Evolutionary conservation across 2,329 filamentous ascomycete genomes (phyloP).

Genomic region (Aureobasidium sp.): DNA sequence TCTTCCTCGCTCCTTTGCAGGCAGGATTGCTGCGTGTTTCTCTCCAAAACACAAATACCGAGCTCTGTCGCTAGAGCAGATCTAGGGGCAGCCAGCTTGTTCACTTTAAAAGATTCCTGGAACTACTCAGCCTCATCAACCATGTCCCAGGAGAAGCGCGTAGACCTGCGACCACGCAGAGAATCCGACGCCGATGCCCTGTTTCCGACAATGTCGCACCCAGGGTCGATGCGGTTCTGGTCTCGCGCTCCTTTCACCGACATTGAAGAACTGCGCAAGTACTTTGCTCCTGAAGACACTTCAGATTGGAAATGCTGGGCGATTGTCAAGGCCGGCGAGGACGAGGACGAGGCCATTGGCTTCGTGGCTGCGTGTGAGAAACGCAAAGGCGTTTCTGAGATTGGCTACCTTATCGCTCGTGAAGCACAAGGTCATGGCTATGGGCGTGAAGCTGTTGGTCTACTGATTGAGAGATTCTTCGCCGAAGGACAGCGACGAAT

Average conservation of each 20-base stretch:
- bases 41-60: background rate
- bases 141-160: background rate
- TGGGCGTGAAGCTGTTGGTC: background rate
- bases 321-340: background rate
- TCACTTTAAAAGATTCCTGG: no score
- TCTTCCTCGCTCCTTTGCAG: background rate
- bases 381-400: background rate
- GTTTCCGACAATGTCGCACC: background rate
- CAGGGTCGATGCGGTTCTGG: background rate
- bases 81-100: no score
- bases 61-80: no score
- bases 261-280: background rate
- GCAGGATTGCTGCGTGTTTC: background rate
- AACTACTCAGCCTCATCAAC: no score
- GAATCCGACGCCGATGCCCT: background rate
- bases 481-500: background rate
- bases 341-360: background rate
- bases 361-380: background rate
- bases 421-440: background rate
- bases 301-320: background rate
- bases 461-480: background rate
- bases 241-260: background rate
- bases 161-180: background rate
- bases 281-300: background rate
- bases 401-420: background rate